A percentile compares a stretch with the other conserved stretches of the same genome.
Evolutionary conservation across 2,329 filamentous ascomycete species (phyloP).

Genomic region (Didymella keratinophila): DNA sequence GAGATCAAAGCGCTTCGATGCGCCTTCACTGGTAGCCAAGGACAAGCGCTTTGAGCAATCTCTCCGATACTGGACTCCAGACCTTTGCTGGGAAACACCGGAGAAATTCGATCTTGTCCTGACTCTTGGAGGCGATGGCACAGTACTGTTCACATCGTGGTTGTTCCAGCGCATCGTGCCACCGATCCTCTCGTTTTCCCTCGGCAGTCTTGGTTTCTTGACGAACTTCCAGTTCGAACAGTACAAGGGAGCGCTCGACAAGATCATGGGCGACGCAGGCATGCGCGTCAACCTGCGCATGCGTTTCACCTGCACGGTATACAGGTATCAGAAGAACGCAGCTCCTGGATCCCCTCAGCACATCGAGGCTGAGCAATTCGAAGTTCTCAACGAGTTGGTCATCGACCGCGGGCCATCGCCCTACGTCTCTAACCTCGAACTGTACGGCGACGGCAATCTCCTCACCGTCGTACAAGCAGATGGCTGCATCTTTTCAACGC

Average conservation of each 20-base stretch:
- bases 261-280: conserved; percentile 89
- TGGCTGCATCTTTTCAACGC: conserved; percentile 96
- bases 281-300: conserved; percentile 98
- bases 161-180: conserved; percentile 90
- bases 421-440: conserved; percentile 94
- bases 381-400: conserved; percentile 97
- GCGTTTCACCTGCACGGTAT: conserved; percentile 98
- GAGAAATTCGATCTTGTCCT: conserved; percentile 96
- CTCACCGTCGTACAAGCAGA: conserved; percentile 96
- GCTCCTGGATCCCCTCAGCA: conserved; percentile 64
- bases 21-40: conserved; percentile 73
- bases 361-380: conserved; percentile 93
- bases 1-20: conserved; percentile 86
- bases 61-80: conserved; percentile 95
- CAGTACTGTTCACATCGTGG: conserved; percentile 88
- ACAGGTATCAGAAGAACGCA: conserved; percentile 65
- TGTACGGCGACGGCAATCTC: conserved; percentile 94
- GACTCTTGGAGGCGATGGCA: conserved; percentile 85
- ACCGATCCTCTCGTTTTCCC: conserved; percentile 82
- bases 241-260: conserved; percentile 86
- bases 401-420: conserved; percentile 96
- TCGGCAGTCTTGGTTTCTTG: conserved; percentile 86
- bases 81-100: conserved; percentile 90
- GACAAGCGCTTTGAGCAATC: conserved; percentile 81
- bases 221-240: conserved; percentile 87